Conservation (phyloP, 257 asterid genomes). For the Ophiorrhiza pumila region DNA sequence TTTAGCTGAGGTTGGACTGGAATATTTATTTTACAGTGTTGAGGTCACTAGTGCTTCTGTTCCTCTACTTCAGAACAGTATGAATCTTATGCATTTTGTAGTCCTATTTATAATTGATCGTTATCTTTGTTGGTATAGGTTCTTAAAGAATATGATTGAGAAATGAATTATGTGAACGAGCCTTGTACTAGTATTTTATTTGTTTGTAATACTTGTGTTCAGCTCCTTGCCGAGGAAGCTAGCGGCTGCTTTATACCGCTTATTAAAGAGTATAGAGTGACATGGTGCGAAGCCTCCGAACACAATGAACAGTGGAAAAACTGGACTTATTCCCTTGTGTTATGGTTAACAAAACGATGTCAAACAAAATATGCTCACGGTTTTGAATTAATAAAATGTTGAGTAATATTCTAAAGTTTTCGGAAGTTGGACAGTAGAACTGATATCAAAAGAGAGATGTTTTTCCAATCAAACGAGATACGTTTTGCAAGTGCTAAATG, state of each 20-base stretch:
- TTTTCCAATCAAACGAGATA: too few species aligned
- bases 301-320: too few species aligned
- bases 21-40: constrained; percentile 13
- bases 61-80: constrained; percentile 13
- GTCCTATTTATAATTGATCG: constrained; percentile 10
- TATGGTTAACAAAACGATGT: too few species aligned
- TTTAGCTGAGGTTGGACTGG: constrained; percentile 14
- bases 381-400: too few species aligned
- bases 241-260: background rate
- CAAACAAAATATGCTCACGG: too few species aligned
- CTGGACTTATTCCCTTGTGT: too few species aligned
- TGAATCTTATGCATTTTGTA: constrained; percentile 11
- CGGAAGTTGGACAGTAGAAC: too few species aligned
- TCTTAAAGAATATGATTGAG: background rate
- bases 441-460: too few species aligned
- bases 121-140: constrained; percentile 1
- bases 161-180: background rate
- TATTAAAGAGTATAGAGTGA: too few species aligned
- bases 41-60: constrained; percentile 12
- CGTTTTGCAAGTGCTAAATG: too few species aligned
- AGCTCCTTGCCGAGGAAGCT: background rate
- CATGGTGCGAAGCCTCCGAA: too few species aligned
- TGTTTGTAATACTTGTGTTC: background rate
- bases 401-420: too few species aligned
- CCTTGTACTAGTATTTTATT: background rate